Percentiles rank a stretch among this genome's conserved stretches.
Evolutionary conservation across 495 filamentous ascomycete genomes (phyloP).

Genomic region (Pyronema domesticum): DNA sequence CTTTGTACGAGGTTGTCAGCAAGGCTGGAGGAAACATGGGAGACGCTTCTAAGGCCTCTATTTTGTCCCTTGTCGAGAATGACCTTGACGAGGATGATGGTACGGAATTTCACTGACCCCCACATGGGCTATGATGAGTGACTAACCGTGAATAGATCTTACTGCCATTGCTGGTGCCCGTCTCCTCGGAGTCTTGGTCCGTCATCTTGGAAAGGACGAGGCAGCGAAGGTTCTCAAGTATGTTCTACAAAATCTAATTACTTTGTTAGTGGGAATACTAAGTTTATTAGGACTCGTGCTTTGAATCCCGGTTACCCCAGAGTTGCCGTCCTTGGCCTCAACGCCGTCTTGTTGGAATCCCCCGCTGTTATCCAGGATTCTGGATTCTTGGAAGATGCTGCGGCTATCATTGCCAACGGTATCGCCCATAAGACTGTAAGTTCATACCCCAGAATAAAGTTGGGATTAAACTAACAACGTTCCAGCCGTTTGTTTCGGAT

Average conservation of each 20-base stretch:
- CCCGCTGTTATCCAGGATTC: conserved; percentile 46
- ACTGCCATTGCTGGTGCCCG: conserved; percentile 80
- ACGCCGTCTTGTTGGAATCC: conserved; percentile 69
- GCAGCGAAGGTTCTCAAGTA: conserved; percentile 55
- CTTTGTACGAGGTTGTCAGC: conserved; percentile 85
- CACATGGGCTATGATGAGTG: background rate
- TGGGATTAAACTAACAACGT: conserved; percentile 9
- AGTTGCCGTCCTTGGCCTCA: conserved; percentile 60
- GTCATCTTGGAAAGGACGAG: conserved; percentile 51
- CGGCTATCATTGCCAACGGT: conserved; percentile 60
- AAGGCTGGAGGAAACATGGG: conserved; percentile 91
- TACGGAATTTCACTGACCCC: conserved; percentile 17
- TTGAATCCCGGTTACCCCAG: conserved; percentile 50
- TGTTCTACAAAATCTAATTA: conserved; percentile 7
- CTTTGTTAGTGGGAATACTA: background rate
- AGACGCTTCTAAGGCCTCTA: conserved; percentile 61
- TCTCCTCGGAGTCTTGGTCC: conserved; percentile 73
- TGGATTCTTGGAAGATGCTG: conserved; percentile 48
- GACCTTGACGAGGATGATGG: conserved; percentile 57
- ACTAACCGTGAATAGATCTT: conserved; percentile 29
- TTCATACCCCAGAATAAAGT: conserved; percentile 5
- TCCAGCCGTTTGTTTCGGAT: conserved; percentile 61
- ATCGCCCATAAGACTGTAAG: conserved; percentile 56
- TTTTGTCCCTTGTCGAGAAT: conserved; percentile 72
- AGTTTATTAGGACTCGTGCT: conserved; percentile 40